phyloP scores from a whole-genome alignment of 345 rosid genomes.

The Citrus trifoliata region DNA sequence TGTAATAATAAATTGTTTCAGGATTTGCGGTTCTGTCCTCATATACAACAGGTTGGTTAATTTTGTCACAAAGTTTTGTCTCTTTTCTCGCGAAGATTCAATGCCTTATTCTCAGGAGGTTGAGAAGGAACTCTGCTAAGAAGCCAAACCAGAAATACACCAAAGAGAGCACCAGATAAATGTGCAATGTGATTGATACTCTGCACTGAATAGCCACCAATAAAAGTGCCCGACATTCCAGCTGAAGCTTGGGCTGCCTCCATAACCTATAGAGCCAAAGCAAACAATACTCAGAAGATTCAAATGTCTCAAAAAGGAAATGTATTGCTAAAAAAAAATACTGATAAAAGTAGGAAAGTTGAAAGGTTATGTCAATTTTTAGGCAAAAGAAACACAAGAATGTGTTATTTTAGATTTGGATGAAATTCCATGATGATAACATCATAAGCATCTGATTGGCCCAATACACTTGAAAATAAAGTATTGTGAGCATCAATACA shows the following conservation, averaged over 20 bases:
- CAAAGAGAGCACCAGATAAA: slow-evolving; percentile 87
- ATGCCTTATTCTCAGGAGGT: slow-evolving; percentile 31
- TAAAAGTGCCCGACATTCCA: slow-evolving; percentile 50
- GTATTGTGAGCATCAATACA: no score
- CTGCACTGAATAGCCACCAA: slow-evolving; percentile 59
- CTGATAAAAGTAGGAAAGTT: neutral
- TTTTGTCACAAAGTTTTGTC: slow-evolving; percentile 2
- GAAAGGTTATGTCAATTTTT: neutral
- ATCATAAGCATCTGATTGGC: neutral
- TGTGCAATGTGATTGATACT: slow-evolving; percentile 88
- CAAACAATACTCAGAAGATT: neutral
- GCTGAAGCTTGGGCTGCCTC: slow-evolving; percentile 95
- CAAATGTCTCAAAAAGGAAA: neutral
- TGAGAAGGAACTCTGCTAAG: slow-evolving; percentile 67
- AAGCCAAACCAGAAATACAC: slow-evolving; percentile 81
- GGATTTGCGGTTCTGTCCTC: neutral
- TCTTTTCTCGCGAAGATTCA: slow-evolving; percentile 26
- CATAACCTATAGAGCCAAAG: slow-evolving; percentile 56
- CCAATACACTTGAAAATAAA: neutral
- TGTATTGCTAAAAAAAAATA: neutral
- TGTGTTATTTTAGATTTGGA: neutral
- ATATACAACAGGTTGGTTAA: neutral
- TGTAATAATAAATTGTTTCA: neutral
- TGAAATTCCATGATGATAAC: neutral
- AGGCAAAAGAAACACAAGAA: neutral